Evolutionary conservation across 345 rosid genomes (phyloP), one percentile per base, ranked within the genome.

Genomic region (Ailanthus altissimus): DNA sequence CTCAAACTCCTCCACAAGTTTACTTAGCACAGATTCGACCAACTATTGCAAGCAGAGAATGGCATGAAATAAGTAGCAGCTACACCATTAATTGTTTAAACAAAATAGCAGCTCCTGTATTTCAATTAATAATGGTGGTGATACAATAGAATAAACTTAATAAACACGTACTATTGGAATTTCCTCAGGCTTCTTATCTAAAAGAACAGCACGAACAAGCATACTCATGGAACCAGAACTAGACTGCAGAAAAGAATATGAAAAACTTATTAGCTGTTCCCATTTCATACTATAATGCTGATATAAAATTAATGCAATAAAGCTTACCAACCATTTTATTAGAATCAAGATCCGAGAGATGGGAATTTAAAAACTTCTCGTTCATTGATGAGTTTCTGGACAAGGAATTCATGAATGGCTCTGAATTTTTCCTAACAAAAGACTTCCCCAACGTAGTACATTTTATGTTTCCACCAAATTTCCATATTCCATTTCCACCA

Each of bases 11-110:
- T 96, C 82, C 25, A 86, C 90, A 70, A 96, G 91, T 83, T 91
- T 92, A 76, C 90, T 89, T 66, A 96, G 92, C 63, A 96, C 92
- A 38, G 98, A 88, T 87, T 96, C 99, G 84, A 95, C 89, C 86
- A 93, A 76, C 99, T 96, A 83, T 79, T 58, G 57, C 82, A 73
- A 68, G 77, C 70, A 78, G 73, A 70, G 67, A 71, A 76, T 51
- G 66, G 78, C 42, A 66, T 71, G 11, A 45, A 70, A 59, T 86
- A 54, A 67, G 75, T 67, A 78, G 79, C 73, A 70, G 63, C 23
- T 62, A 58, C 9, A 75, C 56, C 70, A 66, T 58, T 67, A 57
- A 26, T 36, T 18, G 63, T 32, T 32, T 32, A 61, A 26, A 66
- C 66, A 26, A 13, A 58, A 14, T n/a, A 67, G 2, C 45, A 20